Evolutionary conservation across 768 basidiomycete genomes (phyloP).

Genomic region (Calocybe cyanea): DNA sequence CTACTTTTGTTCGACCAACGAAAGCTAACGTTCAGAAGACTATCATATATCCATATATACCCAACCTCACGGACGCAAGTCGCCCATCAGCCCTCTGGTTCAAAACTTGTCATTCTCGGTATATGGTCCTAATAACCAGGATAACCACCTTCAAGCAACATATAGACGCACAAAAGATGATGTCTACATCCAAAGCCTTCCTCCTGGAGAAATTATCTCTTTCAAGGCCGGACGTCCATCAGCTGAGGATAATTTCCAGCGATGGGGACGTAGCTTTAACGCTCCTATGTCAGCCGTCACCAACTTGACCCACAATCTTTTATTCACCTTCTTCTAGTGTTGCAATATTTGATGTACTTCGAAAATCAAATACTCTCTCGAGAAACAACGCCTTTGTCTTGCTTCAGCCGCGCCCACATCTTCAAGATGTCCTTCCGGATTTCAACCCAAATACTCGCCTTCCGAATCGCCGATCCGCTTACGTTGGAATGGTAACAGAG

Average conservation of each 20-base stretch:
- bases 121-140: constrained; percentile 91
- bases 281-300: constrained; percentile 59
- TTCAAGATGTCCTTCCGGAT: constrained; percentile 70
- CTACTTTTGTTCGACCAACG: background rate
- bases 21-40: constrained; percentile 45
- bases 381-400: constrained; percentile 65
- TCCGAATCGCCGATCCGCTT: constrained; percentile 62
- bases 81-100: constrained; percentile 34
- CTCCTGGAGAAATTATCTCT: constrained; percentile 74
- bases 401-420: constrained; percentile 77
- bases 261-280: constrained; percentile 59
- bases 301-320: background rate
- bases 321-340: constrained; percentile 46
- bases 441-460: constrained; percentile 36
- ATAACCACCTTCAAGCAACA: constrained; percentile 62
- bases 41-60: constrained; percentile 86
- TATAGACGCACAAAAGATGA: constrained; percentile 80
- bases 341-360: constrained; percentile 76
- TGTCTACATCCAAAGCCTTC: constrained; percentile 75
- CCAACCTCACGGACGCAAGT: constrained; percentile 32
- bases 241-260: constrained; percentile 27
- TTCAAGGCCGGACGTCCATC: constrained; percentile 45
- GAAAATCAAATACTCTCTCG: constrained; percentile 21
- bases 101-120: constrained; percentile 89
- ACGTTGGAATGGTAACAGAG: constrained; percentile 74